phyloP scores from a whole-genome alignment of 164 flowering plant species.

The Euptelea pleiosperma region DNA sequence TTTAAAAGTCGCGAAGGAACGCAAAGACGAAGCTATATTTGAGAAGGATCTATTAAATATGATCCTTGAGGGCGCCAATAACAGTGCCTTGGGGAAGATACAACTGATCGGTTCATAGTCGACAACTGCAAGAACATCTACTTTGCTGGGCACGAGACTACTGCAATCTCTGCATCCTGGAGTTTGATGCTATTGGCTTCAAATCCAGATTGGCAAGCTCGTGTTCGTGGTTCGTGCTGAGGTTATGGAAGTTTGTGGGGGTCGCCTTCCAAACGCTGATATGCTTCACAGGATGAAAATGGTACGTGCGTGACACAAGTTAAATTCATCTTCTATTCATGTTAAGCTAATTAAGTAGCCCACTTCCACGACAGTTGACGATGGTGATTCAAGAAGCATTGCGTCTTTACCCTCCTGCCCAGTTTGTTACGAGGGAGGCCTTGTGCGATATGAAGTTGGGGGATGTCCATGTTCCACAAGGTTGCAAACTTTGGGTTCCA shows the following conservation, averaged over 20 bases:
- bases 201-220: slow-evolving; percentile 5
- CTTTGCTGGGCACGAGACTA: too few species aligned
- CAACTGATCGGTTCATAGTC: slow-evolving; percentile 3
- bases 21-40: too few species aligned
- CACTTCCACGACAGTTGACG: too few species aligned
- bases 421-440: not conserved
- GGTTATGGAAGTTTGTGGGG: not conserved
- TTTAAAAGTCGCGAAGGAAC: not conserved
- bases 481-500: not conserved
- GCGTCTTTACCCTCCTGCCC: too few species aligned
- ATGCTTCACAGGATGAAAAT: not conserved
- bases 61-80: too few species aligned
- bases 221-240: slow-evolving; percentile 5
- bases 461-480: not conserved
- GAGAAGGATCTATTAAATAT: too few species aligned
- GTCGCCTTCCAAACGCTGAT: not conserved
- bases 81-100: too few species aligned
- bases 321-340: not conserved
- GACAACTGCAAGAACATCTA: slow-evolving; percentile 9
- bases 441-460: not conserved
- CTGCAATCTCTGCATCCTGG: not conserved
- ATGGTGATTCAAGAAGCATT: too few species aligned
- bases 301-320: not conserved
- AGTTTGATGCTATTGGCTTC: too few species aligned
- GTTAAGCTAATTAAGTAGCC: not conserved